Evolutionary conservation across 331 rosid species (phyloP), one percentile per base, ranked within the genome.

Genomic region (Acacia pycnantha): DNA sequence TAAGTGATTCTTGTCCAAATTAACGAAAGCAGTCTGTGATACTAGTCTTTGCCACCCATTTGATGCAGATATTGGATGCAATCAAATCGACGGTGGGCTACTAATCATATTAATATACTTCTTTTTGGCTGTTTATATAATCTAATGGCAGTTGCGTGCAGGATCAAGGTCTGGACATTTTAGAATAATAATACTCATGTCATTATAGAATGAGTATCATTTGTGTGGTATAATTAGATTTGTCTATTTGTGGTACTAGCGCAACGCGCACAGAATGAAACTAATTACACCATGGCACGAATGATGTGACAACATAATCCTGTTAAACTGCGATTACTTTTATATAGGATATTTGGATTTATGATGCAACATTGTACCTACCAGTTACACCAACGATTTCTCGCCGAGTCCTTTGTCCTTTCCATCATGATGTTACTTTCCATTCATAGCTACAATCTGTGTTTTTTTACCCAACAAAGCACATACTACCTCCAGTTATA

Each of bases 31-130:
- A 72, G 8, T 46, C 74, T 87, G 40, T 82, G 76, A 87, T 58
- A 46, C 43, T 54, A 47, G 37, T 66, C 53, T 58, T 12, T 66
- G 27, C 76, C 65, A 43, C 73, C 73, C 73, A 50, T 77, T 50
- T 37, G 66, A 61, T 91, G 94, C 94, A 93, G 99, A 92, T 95
- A 86, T 77, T 95, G 94, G 97, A 95, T 74, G 97, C 97, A 74
- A 95, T 95, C 73, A 92, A 92, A 84, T 85, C 97, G 79, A 95
- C 98, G 50, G 92, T 93, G 54, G 85, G 86, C 70, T 95, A 88
- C 86, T 95, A 84, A 89, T 76, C 43, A 47, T 31, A 31, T 24
- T 43, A 5, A 40, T 43, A 65, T 15, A 47, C 58, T 24, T 4
- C 64, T 6, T 47, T 24, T 22, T 44, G 48, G 24, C 48, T 66